Conservation (phyloP, 768 basidiomycete species). For the Leccinum rimulosum region DNA sequence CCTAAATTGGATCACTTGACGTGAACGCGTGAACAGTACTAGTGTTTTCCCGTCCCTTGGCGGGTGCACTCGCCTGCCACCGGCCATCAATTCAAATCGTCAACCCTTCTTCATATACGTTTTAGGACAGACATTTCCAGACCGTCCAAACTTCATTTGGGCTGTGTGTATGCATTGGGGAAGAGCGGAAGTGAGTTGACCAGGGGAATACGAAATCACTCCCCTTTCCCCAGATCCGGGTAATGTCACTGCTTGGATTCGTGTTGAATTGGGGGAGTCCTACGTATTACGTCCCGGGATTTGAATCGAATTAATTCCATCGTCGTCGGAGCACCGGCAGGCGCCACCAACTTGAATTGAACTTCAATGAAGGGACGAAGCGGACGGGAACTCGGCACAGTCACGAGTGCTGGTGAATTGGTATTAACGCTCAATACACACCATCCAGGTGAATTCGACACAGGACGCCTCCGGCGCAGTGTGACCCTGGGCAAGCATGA, state of each 20-base stretch:
- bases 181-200: background rate
- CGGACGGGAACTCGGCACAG: background rate
- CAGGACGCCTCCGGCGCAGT: background rate
- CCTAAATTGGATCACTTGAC: background rate
- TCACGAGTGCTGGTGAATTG: background rate
- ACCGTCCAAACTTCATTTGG: background rate
- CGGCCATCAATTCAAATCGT: background rate
- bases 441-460: background rate
- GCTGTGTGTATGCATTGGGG: background rate
- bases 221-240: background rate
- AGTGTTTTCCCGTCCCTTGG: background rate
- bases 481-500: conserved; percentile 7
- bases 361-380: background rate
- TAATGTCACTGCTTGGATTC: background rate
- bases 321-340: background rate
- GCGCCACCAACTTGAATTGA: background rate
- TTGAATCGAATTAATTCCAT: background rate
- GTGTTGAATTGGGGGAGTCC: background rate
- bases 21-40: background rate
- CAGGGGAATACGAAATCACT: background rate
- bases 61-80: background rate
- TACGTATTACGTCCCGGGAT: background rate
- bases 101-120: background rate
- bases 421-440: background rate
- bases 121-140: background rate